phyloP scores from a whole-genome alignment of 495 filamentous ascomycete genomes.

The Penicillium atrosanguineum region DNA sequence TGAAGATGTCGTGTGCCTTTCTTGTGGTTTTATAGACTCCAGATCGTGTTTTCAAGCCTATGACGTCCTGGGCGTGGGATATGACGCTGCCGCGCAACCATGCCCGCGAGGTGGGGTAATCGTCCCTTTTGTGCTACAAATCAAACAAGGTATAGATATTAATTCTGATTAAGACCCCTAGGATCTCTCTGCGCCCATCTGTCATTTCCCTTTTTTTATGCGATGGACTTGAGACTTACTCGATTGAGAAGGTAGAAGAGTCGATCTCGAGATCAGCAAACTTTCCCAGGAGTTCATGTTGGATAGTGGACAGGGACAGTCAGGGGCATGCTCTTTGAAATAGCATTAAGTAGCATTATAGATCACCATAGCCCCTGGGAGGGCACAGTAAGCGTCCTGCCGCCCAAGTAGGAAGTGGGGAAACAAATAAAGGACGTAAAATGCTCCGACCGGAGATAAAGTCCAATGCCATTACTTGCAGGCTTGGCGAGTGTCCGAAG shows the following conservation, averaged over 20 bases:
- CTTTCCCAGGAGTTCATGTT: too few relatives aligned
- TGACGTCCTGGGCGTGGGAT: conserved; percentile 18
- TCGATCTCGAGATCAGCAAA: conserved; percentile 1
- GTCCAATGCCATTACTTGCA: not conserved
- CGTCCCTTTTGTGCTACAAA: conserved; percentile 1
- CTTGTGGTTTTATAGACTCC: not conserved
- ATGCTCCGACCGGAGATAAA: not conserved
- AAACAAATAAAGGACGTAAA: not conserved
- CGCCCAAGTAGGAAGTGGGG: not conserved
- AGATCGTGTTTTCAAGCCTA: conserved; percentile 6
- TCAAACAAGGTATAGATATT: not conserved
- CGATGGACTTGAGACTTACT: not conserved
- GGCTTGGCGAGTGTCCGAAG: not conserved
- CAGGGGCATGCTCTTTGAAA: not conserved
- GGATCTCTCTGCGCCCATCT: not conserved
- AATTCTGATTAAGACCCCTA: not conserved
- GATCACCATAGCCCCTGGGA: too few relatives aligned
- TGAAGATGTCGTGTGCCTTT: not conserved
- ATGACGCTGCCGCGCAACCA: conserved; percentile 16
- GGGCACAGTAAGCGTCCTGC: not conserved
- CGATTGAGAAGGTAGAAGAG: not conserved
- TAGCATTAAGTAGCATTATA: not conserved
- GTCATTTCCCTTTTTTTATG: not conserved
- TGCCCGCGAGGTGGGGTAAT: not conserved
- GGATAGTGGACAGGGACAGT: too few relatives aligned